These are phyloP conservation scores for Juncus inflexus DNA, from an alignment of 176 grass and related monocot species.

Conservation along the genomic window DNA sequence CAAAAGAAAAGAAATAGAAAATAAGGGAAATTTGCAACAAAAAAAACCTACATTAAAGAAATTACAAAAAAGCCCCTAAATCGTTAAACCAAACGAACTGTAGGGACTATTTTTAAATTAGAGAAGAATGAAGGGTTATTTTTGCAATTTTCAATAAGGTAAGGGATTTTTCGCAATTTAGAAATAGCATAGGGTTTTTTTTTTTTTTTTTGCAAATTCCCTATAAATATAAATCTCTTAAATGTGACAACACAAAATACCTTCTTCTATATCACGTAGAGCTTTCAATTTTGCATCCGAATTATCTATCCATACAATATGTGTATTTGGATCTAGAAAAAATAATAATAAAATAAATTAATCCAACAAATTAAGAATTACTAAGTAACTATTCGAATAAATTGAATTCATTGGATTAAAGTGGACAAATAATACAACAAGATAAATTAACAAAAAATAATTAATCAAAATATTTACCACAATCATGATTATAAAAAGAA, in stretches of 20 bases:
- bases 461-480: conserved; percentile 41
- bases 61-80: background rate
- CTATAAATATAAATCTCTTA: background rate
- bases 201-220: too few relatives aligned
- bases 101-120: background rate
- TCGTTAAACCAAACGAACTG: background rate
- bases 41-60: background rate
- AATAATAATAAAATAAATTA: conserved; percentile 8
- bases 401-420: conserved; percentile 2
- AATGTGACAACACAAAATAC: conserved; percentile 18
- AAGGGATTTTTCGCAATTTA: too few relatives aligned
- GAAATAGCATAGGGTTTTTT: too few relatives aligned
- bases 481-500: conserved; percentile 95
- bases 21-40: background rate
- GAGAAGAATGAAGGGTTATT: background rate
- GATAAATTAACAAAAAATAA: background rate
- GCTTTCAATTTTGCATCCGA: conserved; percentile 61
- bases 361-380: background rate
- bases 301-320: conserved; percentile 72
- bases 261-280: conserved; percentile 61
- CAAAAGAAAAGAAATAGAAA: background rate
- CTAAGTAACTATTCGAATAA: background rate
- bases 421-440: conserved; percentile 20
- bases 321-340: conserved; percentile 79
- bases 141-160: too few relatives aligned